Evolutionary conservation across 75 land plant genomes (phyloP).

Genomic region (Adiantum capillusveneris): DNA sequence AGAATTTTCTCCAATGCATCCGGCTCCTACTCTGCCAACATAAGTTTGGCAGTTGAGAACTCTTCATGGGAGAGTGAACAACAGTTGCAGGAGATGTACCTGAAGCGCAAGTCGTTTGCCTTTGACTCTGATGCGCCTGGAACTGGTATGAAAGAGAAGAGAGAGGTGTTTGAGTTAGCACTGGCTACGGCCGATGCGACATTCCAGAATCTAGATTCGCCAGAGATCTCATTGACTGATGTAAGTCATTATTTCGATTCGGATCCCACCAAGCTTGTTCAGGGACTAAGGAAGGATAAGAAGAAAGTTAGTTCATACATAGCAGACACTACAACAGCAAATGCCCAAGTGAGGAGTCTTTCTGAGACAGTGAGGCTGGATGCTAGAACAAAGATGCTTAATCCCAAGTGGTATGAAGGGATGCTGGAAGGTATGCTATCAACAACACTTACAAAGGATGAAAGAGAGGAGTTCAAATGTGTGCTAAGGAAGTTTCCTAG

Average conservation of each 20-base stretch:
- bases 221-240: constrained; percentile 95
- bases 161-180: constrained; percentile 92
- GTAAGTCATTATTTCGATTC: constrained; percentile 99
- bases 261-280: constrained; percentile 97
- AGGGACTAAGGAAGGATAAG: constrained; percentile 78
- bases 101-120: constrained; percentile 93
- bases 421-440: too few species aligned
- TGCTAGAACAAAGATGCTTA: constrained; percentile 91
- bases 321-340: constrained; percentile 99
- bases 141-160: too few species aligned
- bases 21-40: constrained; percentile 97
- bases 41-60: constrained; percentile 97
- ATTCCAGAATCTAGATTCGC: constrained; percentile 97
- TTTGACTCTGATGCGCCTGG: constrained; percentile 92
- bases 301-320: too few species aligned
- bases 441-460: too few species aligned
- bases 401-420: constrained; percentile 99
- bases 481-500: too few species aligned
- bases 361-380: constrained; percentile 94
- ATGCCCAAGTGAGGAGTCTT: constrained; percentile 92
- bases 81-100: constrained; percentile 98
- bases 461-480: too few species aligned
- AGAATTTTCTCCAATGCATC: constrained; percentile 96
- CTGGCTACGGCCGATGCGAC: constrained; percentile 96
- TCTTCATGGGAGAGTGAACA: constrained; percentile 99